phyloP scores from a whole-genome alignment of 352 stramenopile genomes.

The Pythium rishiriense region DNA sequence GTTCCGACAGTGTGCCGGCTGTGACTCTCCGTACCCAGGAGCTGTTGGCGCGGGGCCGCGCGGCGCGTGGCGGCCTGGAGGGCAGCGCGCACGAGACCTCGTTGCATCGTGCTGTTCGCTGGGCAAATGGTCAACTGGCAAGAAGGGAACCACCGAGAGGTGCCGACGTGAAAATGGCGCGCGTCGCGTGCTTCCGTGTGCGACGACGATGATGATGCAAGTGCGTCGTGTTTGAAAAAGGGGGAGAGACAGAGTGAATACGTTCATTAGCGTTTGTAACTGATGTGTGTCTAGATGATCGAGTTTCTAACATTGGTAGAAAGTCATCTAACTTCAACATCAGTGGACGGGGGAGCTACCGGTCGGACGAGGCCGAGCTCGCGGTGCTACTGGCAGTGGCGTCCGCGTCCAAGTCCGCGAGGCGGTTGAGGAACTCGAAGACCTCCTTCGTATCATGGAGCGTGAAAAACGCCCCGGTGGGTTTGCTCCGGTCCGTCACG shows the following conservation, averaged over 20 bases:
- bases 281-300: background rate
- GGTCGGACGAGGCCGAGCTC: conserved; percentile 4
- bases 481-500: conserved; percentile 72
- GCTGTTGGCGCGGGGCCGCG: background rate
- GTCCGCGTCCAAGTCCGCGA: conserved; percentile 43
- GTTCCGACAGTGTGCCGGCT: no score
- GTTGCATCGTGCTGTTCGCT: conserved; percentile 12
- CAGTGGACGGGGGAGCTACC: conserved; percentile 11
- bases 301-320: background rate
- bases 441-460: conserved; percentile 79
- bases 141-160: background rate
- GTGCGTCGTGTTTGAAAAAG: background rate
- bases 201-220: conserved; percentile 20
- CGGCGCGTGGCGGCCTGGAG: background rate
- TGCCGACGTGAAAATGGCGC: conserved; percentile 24
- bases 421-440: conserved; percentile 67
- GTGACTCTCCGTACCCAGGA: background rate
- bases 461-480: conserved; percentile 71
- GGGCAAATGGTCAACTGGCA: background rate
- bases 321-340: conserved; percentile 21
- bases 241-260: background rate
- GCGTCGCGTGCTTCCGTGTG: conserved; percentile 13
- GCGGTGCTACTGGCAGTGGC: conserved; percentile 19
- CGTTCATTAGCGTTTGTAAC: background rate
- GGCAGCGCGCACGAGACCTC: conserved; percentile 13